These are phyloP conservation scores for Serpula lacrymans DNA, from an alignment of 768 basidiomycete genomes.

Conservation along the genomic window DNA sequence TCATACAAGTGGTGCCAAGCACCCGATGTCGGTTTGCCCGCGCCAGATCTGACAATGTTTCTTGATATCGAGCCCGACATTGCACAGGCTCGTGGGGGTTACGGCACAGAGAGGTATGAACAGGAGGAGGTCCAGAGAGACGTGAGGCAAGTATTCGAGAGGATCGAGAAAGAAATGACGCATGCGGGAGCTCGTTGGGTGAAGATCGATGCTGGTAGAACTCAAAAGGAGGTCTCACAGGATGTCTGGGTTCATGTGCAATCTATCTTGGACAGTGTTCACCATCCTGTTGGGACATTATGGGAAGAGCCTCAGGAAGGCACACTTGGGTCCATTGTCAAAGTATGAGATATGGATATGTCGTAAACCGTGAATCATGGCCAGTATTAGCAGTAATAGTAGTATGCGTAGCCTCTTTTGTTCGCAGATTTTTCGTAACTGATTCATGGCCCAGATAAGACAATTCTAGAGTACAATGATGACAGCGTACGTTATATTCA, in stretches of 20 bases:
- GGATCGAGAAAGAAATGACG: constrained; percentile 52
- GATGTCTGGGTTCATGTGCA: constrained; percentile 54
- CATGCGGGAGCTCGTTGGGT: constrained; percentile 43
- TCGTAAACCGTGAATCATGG: too few relatives aligned
- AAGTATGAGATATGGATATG: too few relatives aligned
- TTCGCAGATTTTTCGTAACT: too few relatives aligned
- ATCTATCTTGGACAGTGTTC: constrained; percentile 37
- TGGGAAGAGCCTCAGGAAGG: too few relatives aligned
- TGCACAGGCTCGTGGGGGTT: constrained; percentile 70
- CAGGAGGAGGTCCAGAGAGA: constrained; percentile 67
- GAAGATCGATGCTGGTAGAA: constrained; percentile 54
- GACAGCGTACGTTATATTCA: too few relatives aligned
- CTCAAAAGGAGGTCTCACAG: constrained; percentile 45
- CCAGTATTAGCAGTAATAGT: too few relatives aligned
- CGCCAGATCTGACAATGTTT: constrained; percentile 86
- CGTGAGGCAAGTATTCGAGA: constrained; percentile 58
- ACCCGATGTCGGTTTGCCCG: constrained; percentile 85
- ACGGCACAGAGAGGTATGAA: constrained; percentile 87
- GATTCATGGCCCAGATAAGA: too few relatives aligned
- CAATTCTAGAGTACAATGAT: too few relatives aligned
- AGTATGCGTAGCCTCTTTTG: too few relatives aligned
- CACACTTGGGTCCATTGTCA: too few relatives aligned
- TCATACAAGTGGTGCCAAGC: constrained; percentile 80
- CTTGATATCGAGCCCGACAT: constrained; percentile 74
- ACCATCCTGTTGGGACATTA: constrained; percentile 43